Base-by-base conservation (phyloP, 2,329 filamentous ascomycete species). In the Lojkania enalia region DNA sequence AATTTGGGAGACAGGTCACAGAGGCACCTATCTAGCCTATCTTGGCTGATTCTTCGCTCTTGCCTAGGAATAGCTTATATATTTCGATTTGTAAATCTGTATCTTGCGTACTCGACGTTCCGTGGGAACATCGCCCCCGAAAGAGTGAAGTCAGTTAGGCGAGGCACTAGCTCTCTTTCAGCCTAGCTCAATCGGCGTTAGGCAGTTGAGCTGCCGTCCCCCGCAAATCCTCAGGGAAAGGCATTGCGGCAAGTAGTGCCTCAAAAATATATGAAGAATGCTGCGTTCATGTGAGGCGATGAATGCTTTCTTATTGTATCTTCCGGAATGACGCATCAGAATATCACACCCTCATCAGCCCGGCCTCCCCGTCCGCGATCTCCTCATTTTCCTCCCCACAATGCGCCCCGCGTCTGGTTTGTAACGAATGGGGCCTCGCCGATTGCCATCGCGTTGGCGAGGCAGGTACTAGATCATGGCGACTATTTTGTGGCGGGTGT, bases 401-500 rank as follows among this genome's bases (percentile, higher is more conserved):
- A 79, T 63, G 78, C 77, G 38, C 90, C 91, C 39, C 86, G 92
- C 62, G 89, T 92, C 61, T 97, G 94, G 94, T 85, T 99, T 64
- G 76, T 99, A 54, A 96, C 91, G 9, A 86, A 88, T 47, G 88
- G 89, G 23, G 82, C 92, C 48, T 92, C 90, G 25, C 90, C 92
- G 11, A 81, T 96, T 52, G 86, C 86, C 42, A 87, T 96, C 48
- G 86, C 88, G 35, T 79, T 96, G 46, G 87, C 90, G 42, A 84
- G 87, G 42, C 82, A 89, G 58, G 79, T 95, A 32, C 84, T 97
- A 36, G 83, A 83, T n/a, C 90, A 96, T 71, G 92, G 94, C 37
- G 94, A 97, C 71, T 91, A 87, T 66, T 87, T 95, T 35, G 86
- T 92, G 36, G 87, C 90, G 4, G 94, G 91, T 42, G 78, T 96